A percentile compares a stretch with the other conserved stretches of the same genome.
Conservation (phyloP, 768 basidiomycete genomes). For the Naganishia onofrii region DNA sequence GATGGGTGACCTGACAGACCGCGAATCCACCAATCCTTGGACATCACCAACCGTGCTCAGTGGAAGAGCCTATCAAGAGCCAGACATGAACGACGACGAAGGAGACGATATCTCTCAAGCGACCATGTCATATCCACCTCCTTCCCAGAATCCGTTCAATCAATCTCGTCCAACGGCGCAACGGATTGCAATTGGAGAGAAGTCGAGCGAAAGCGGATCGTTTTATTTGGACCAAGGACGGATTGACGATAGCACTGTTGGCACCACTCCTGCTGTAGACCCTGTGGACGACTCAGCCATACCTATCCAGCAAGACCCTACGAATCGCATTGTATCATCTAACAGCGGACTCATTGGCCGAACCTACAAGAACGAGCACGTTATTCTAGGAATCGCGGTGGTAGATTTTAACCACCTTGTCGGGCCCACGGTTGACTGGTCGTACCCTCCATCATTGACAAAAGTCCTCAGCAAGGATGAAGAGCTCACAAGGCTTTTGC, state of each 20-base stretch:
- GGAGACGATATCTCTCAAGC: not conserved
- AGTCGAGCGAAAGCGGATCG: not conserved
- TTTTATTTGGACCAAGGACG: not conserved
- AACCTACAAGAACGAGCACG: constrained; percentile 52
- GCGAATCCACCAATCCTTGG: constrained; percentile 11
- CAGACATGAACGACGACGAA: not conserved
- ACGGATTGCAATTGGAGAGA: not conserved
- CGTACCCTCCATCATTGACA: constrained; percentile 59
- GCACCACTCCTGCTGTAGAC: not conserved
- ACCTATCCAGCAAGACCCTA: not conserved
- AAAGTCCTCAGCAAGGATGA: constrained; percentile 62
- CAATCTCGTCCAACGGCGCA: constrained; percentile 6
- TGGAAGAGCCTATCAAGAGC: constrained; percentile 6
- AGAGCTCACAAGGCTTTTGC: constrained; percentile 77
- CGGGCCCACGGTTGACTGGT: constrained; percentile 79
- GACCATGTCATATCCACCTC: not conserved
- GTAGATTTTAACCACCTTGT: constrained; percentile 95
- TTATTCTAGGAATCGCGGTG: constrained; percentile 82
- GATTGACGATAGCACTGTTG: not conserved
- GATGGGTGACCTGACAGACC: not conserved
- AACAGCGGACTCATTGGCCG: not conserved
- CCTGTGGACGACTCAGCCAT: not conserved
- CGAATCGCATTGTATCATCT: not conserved
- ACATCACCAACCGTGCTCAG: constrained; percentile 1
- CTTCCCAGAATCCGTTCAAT: constrained; percentile 22